phyloP scores from a whole-genome alignment of 1,284 basidiomycete species.

The Xanthoconium separans region DNA sequence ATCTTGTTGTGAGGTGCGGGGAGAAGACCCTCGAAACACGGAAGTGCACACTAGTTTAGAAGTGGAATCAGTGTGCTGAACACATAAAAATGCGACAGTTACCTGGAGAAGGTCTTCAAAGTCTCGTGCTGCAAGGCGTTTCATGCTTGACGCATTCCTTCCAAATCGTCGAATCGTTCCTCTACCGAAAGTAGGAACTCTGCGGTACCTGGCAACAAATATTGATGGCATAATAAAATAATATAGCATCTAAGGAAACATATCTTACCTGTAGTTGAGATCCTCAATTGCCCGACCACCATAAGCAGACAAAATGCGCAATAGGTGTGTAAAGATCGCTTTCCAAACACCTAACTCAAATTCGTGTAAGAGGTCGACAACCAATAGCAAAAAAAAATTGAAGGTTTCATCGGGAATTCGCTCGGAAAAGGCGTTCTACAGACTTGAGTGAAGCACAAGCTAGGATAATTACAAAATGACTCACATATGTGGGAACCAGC shows the following conservation, averaged over 20 bases:
- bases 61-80: too few relatives aligned
- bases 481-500: background rate
- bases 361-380: background rate
- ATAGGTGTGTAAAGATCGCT: background rate
- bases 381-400: background rate
- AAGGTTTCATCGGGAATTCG: background rate
- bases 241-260: too few relatives aligned
- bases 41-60: background rate
- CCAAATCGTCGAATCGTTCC: too few relatives aligned
- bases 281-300: background rate
- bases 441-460: too few relatives aligned
- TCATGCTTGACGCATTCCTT: too few relatives aligned
- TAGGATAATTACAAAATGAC: background rate
- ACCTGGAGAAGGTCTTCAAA: too few relatives aligned
- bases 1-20: constrained; percentile 16
- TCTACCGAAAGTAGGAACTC: too few relatives aligned
- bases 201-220: too few relatives aligned
- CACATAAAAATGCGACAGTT: too few relatives aligned
- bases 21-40: constrained; percentile 24
- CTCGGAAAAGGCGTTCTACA: background rate
- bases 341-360: background rate
- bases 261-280: too few relatives aligned
- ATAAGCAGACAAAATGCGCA: background rate
- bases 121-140: too few relatives aligned
- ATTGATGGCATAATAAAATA: too few relatives aligned